Base-by-base conservation (phyloP, 2,329 filamentous ascomycete genomes). In the Talaromyces amestolkiae region DNA sequence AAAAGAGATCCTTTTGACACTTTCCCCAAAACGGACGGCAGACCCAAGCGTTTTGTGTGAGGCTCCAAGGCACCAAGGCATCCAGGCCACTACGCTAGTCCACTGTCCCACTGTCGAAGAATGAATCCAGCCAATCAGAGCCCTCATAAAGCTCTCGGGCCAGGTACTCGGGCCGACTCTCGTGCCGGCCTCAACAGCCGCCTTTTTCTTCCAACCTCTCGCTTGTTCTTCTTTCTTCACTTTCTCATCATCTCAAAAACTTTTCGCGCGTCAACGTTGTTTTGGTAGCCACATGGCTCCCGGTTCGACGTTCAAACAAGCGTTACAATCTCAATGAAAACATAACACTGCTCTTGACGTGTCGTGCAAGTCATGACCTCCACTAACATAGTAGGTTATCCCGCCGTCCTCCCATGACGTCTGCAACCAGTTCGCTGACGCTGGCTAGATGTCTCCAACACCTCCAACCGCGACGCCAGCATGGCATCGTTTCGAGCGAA, bases 401-500 rank as follows among this genome's bases (percentile, higher is more conserved):
- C 70, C 70, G 73, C 68, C 69, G 59, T 56, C 31, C 39, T 56
- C 27, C 27, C 22, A 41, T 58, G 64, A 58, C 53, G 37, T 70
- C 70, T 68, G 73, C 71, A 71, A 72, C 68, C 70, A 73, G 68
- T 70, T 68, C 69, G 74, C 76, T 78, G 76, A 78, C 75, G 71
- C 68, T 66, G 69, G 70, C 67, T 76, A 90, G 87, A 85, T 86
- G 77, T 92, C 91, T 72, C 89, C 90, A 68, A 84, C 85, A 68
- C 83, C 90, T 72, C 91, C 91, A 67, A 90, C 89, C 63, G 83
- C 90, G 63, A 91, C 89, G 73, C 87, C 90, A 68, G 81, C 85
- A 73, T 89, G 86, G 78, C 87, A 91, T 79, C 81, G 85, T 69
- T 97, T 97, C 79, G 90, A 95, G 73, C 85, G 85, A 76, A 91